Evolutionary conservation across 2,329 filamentous ascomycete species (phyloP), one percentile per base, ranked within the genome.

Genomic region (Trichophyton mentagrophytes): DNA sequence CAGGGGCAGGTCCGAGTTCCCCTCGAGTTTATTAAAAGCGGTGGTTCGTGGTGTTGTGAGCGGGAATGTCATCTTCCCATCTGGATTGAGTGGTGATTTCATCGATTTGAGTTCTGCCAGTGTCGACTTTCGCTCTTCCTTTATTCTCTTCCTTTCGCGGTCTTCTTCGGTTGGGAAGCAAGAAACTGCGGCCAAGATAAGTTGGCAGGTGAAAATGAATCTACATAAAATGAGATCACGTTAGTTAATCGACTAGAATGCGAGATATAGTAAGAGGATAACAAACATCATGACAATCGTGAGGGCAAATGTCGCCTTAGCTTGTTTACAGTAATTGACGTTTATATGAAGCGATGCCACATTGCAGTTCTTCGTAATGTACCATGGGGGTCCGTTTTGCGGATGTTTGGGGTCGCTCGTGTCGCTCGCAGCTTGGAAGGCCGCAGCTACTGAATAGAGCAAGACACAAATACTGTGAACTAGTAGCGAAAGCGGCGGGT

Each of bases 331-430:
- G 68, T 83, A 86, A 17, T 68, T 68, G 36, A 79, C 70, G 60
- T 80, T 73, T 53, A 72, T 74, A 55, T 73, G 71, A 47, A 76
- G 69, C 4, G 71, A 70, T 0, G 80, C 77, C 25, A 83, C 78
- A 58, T 71, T 76, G 72, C 83, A 86, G 65, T 73, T 80, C 70
- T 85, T 84, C 59, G 80, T 80, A 65, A 86, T 80, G 67, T 85
- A 85, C 83, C 83, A 86, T 6, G 83, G 82, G 17, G 81, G 71
- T 36, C 83, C 82, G 6, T 75, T 73, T 64, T 83, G 80, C 2
- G 73, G 75, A 63, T 80, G 79, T 1, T 72, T 66, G 0, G 79
- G 78, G 66, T 86, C 83, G 62, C 78, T 81, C 66, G 76, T 82
- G 68, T 86, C 83, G 58, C 79, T 77, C 49, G 78, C 77, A 9